These are phyloP conservation scores for Onygena corvina DNA, from an alignment of 2,329 filamentous ascomycete genomes.

Conservation along the genomic window DNA sequence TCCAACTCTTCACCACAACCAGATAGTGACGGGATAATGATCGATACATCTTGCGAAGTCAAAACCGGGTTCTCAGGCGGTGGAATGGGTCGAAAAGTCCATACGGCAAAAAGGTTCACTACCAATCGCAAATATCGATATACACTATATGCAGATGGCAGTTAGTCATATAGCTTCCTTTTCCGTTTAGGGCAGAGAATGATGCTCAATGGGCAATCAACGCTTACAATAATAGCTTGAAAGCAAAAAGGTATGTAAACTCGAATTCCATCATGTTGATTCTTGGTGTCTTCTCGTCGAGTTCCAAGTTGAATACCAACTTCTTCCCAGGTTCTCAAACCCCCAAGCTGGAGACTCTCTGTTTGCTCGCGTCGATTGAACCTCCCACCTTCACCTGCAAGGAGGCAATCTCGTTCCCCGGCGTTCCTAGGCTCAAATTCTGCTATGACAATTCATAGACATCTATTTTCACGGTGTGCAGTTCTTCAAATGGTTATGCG, in stretches of 20 bases:
- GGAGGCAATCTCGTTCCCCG: background rate
- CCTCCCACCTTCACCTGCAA: background rate
- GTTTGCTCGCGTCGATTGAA: background rate
- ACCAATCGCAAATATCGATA: conserved; percentile 79
- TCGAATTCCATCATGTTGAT: conserved; percentile 15
- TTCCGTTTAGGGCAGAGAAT: background rate
- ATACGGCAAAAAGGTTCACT: conserved; percentile 75
- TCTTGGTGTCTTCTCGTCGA: background rate
- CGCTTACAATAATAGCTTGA: conserved; percentile 17
- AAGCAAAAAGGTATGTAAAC: conserved; percentile 14
- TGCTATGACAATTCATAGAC: background rate
- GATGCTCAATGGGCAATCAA: background rate
- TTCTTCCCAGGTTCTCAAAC: background rate
- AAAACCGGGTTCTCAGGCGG: conserved; percentile 70
- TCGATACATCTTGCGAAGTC: conserved; percentile 73
- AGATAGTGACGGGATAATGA: conserved; percentile 87
- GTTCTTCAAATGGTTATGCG: too few species aligned
- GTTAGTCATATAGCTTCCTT: conserved; percentile 12
- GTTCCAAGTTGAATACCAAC: background rate
- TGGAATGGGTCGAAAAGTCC: conserved; percentile 73
- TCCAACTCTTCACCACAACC: conserved; percentile 73
- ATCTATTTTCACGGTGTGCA: too few species aligned
- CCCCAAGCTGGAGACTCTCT: background rate
- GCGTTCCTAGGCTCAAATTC: background rate
- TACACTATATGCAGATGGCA: conserved; percentile 44